Conservation (phyloP, 768 basidiomycete species). For the Clitopilus hobsonii region DNA sequence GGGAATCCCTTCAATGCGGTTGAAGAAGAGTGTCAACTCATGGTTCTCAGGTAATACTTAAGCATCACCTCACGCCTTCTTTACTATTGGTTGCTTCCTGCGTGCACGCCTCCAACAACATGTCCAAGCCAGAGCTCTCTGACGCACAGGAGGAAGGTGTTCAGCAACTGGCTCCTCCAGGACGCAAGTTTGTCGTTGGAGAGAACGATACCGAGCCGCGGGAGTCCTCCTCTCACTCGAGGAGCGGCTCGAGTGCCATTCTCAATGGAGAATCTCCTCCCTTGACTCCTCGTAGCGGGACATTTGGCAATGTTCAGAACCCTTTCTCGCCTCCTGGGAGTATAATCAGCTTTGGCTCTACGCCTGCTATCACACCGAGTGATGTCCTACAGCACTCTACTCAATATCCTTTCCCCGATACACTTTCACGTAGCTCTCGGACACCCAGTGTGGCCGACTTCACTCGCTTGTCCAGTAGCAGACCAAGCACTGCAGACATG, state of each 20-base stretch:
- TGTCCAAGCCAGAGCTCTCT: slow-evolving; percentile 13
- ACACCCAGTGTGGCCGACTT: slow-evolving; percentile 40
- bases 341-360: slow-evolving; percentile 37
- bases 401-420: slow-evolving; percentile 28
- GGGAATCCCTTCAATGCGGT: slow-evolving; percentile 19
- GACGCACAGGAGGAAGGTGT: slow-evolving; percentile 18
- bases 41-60: slow-evolving; percentile 9
- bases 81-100: slow-evolving; percentile 8
- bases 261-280: slow-evolving; percentile 33
- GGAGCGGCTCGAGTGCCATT: slow-evolving; percentile 24
- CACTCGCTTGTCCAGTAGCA: slow-evolving; percentile 32
- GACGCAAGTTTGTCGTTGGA: slow-evolving; percentile 24
- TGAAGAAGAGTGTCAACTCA: slow-evolving; percentile 13
- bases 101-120: slow-evolving; percentile 4
- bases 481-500: slow-evolving; percentile 27
- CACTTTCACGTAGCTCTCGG: slow-evolving; percentile 29
- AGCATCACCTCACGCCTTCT: slow-evolving; percentile 1
- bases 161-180: slow-evolving; percentile 26
- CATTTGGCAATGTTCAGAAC: slow-evolving; percentile 29
- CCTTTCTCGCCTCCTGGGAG: slow-evolving; percentile 52
- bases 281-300: slow-evolving; percentile 34
- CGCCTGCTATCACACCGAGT: slow-evolving; percentile 23
- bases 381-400: slow-evolving; percentile 14
- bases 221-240: slow-evolving; percentile 24
- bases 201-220: slow-evolving; percentile 24